Base-by-base conservation (phyloP, 768 basidiomycete species). In the Tulasnella sp. region DNA sequence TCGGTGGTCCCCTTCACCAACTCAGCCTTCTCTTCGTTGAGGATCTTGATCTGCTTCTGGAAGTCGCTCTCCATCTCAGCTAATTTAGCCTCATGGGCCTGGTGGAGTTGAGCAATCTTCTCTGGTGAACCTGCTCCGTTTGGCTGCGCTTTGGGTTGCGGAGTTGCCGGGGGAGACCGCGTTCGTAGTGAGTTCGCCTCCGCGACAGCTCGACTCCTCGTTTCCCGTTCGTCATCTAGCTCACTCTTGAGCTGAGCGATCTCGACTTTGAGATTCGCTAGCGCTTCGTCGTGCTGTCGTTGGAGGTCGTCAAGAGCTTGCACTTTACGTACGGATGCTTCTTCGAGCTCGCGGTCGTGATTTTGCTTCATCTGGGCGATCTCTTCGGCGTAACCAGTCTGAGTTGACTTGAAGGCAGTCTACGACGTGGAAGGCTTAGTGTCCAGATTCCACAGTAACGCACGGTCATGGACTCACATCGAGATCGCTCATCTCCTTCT, bases 51-150 rank as follows among this genome's bases (percentile, higher is more conserved):
- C 37, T 85, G 85, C 80, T 90, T 90, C 40, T 90, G 89, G 81
- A 92, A 89, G 29, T 88, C 89, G 20, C 90, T 90, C 82, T 91
- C 87, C 76, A 94, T 80, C 84, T 95, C 93, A 74, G 90, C 85
- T 80, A 96, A 83, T 85, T 92, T 95, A 80, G 91, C 86, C 82
- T 92, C 93, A 83, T 96, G 94, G 6, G 94, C 94, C 83, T 93
- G 92, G 80, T 95, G 92, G 82, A 93, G 84, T 82, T 87, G 88
- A 82, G 90, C 89, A 55, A 96, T 84, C 77, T 95, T 93, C 80
- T 93, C 93, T 81, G 90, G 91, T 46, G 92, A 89, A 10, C 93
- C 89, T 20, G 87, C 85, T 70, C 86, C 83, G 44, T 86, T 83
- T 57, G 84, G 82, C 29, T 83, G 82, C 0, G 83, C 84, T 79